Base-by-base conservation (phyloP, 257 asterid species). In the Phtheirospermum japonicum region DNA sequence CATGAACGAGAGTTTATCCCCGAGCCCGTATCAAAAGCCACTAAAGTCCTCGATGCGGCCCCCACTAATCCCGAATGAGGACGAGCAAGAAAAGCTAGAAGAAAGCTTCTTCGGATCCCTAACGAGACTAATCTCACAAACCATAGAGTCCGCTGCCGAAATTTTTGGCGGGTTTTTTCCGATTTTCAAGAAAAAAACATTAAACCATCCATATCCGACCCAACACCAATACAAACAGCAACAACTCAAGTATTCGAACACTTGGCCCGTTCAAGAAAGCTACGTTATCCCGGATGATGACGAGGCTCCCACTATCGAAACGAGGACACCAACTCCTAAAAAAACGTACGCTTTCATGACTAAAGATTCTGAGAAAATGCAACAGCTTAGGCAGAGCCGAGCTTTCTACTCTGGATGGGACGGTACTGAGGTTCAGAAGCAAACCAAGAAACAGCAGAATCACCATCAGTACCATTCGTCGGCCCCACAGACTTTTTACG, bases 261-360 rank as follows among this genome's bases (percentile, higher is more conserved):
- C 75, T 11, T 82, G 88, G 96, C 95, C 94, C 0, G 87, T 79
- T 43, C 99, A 87, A 67, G 99, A 93, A 36, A 89, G 97, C 79
- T 87, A 76, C 48, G 83, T 79, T 4, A 77, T 93, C 14, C 90
- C 88, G 3, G 86, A 85, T 17, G 94, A 80, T 51, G 99, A 89
- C 13, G 94, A 82, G 57, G 92, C 99, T 3, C 96, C 99, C 33
- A 63, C 90, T 13, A 43, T 87, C 4, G 99, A 93, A 31, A 42
- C 86, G 28, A 69, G 86, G 13, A 80, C 95, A 7, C 97, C 95
- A 2, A 89, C 99, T 67, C 97, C 99, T 20, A 82, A 76, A 51
- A 93, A 93, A 74, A 89, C 92, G 0, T 93, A 93, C 9, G 96
- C 96, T 2, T 93, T 93, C 84, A 89, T 89, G 99, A 54, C 90